These are phyloP conservation scores for Peronosclerospora sorghi DNA, from an alignment of 352 stramenopile species.

Conservation along the genomic window DNA sequence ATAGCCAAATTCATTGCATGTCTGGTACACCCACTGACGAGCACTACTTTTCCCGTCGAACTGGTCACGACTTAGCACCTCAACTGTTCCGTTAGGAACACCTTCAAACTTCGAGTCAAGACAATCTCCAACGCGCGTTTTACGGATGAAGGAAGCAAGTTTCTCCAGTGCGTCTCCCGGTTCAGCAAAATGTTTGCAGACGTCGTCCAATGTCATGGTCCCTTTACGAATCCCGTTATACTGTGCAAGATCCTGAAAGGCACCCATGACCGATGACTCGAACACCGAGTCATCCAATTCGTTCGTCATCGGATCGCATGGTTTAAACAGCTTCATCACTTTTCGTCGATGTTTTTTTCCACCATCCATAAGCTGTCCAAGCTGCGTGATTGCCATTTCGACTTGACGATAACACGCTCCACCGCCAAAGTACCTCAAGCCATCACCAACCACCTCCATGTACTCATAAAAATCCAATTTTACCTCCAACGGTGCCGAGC, in stretches of 20 bases:
- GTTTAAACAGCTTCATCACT: constrained; percentile 40
- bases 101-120: constrained; percentile 78
- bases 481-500: constrained; percentile 83
- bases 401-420: constrained; percentile 72
- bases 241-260: constrained; percentile 70
- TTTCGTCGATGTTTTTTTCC: constrained; percentile 31
- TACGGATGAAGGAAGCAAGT: constrained; percentile 48
- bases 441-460: constrained; percentile 79
- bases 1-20: constrained; percentile 86
- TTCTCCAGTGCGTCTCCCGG: constrained; percentile 25
- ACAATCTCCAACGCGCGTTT: constrained; percentile 41
- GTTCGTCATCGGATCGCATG: constrained; percentile 65
- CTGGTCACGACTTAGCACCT: constrained; percentile 41
- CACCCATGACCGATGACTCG: constrained; percentile 59
- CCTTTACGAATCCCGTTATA: constrained; percentile 52
- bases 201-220: constrained; percentile 41
- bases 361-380: constrained; percentile 48
- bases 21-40: constrained; percentile 82
- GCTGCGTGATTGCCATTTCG: constrained; percentile 37
- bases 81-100: constrained; percentile 44
- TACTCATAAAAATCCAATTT: constrained; percentile 80
- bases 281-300: constrained; percentile 78
- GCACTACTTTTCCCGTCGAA: constrained; percentile 64
- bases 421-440: constrained; percentile 71
- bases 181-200: constrained; percentile 46